Evolutionary conservation across 495 filamentous ascomycete species (phyloP).

Genomic region (Podospora didyma): DNA sequence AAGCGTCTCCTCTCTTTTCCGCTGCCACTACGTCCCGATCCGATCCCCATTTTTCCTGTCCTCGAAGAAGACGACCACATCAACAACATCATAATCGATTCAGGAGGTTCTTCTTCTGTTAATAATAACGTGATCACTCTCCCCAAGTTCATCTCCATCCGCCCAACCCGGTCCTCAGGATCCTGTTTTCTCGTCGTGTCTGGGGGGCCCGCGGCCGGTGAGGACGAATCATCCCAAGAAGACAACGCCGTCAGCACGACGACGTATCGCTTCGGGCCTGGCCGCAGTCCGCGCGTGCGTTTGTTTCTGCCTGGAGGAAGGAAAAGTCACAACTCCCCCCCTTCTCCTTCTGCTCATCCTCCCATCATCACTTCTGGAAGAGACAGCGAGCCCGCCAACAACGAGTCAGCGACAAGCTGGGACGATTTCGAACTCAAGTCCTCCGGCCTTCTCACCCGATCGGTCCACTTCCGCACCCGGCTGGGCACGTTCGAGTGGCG

Average conservation of each 20-base stretch:
- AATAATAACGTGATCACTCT: too few species aligned
- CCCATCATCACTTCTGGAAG: too few species aligned
- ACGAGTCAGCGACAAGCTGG: constrained; percentile 1
- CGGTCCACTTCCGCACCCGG: constrained; percentile 32
- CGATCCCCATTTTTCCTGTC: constrained; percentile 43
- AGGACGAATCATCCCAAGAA: constrained; percentile 3
- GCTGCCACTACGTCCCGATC: constrained; percentile 33
- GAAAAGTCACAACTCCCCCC: too few species aligned
- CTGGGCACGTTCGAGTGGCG: constrained; percentile 46
- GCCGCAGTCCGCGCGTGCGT: constrained; percentile 25
- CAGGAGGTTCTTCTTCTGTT: too few species aligned
- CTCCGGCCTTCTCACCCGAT: constrained; percentile 37
- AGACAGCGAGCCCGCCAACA: too few species aligned
- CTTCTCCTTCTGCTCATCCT: constrained; percentile 7
- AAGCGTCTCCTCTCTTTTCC: constrained; percentile 42
- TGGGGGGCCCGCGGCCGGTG: constrained; percentile 1
- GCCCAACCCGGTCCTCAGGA: constrained; percentile 40
- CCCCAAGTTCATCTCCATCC: constrained; percentile 27
- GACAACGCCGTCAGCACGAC: constrained; percentile 34
- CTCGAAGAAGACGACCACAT: background rate
- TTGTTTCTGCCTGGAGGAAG: constrained; percentile 17
- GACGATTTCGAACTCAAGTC: constrained; percentile 30
- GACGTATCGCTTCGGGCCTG: constrained; percentile 49
- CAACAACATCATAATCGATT: too few species aligned
- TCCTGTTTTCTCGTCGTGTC: constrained; percentile 31